Base-by-base conservation (phyloP, 192 early-diverging fungal genomes). In the Entophlyctis helioformis region DNA sequence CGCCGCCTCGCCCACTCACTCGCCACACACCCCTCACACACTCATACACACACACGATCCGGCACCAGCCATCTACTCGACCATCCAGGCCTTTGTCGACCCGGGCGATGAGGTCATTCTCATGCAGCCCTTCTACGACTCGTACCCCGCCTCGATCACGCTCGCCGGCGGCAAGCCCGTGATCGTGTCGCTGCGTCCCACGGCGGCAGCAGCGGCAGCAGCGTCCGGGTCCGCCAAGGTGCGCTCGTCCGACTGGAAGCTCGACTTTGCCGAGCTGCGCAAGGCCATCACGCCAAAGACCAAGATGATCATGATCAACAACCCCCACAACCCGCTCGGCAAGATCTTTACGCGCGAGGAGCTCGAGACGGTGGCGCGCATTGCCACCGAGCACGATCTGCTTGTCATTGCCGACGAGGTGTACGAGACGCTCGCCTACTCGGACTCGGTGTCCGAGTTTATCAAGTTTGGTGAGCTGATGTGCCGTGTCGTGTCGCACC, bases 81-180 rank as follows among this genome's bases (percentile, higher is more conserved):
- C 76, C 18, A 89, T 86, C 25, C 63, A 66, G 48, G 71, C 71
- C 9, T 67, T 70, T 43, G 56, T 96, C 48, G 71, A 89, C 59
- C 78, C 81, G 18, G 81, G 76, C 2, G 75, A 85, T 42, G 90
- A 92, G 45, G 90, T 88, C 28, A 87, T 97, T 41, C 62, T 89
- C 41, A 91, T 97, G 78, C 87, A 92, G 65, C 93, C 93, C 1
- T 91, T 86, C 53, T 97, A 94, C 66, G 93, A 97, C 57, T 83
- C 83, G 67, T 97, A 97, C 57, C 64, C 64, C 22, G 67, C 72
- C 21, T 49, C 64, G 1, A 76, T 94, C 38, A 71, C 69, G 10
- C 83, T 96, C 72, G 84, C 85, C 22, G 90, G 90, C 36, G 93
- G 90, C 11, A 69, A 69, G 13, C 87, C 90, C 6, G 83, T 89